Evolutionary conservation across 768 basidiomycete genomes (phyloP).

Genomic region (Boletus reticuloceps): DNA sequence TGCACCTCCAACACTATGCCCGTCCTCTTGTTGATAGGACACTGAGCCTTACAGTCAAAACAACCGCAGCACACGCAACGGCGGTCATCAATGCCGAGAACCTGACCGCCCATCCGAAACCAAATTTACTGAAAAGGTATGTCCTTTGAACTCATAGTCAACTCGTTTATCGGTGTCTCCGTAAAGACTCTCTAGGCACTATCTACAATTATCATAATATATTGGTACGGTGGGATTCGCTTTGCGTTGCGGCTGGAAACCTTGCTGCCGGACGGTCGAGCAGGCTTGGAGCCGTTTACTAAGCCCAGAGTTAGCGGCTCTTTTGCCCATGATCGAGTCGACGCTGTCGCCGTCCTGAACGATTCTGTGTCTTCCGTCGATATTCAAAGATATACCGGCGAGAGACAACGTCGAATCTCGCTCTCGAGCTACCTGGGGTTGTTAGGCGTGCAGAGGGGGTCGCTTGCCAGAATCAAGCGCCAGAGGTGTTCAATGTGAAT

Average conservation of each 20-base stretch:
- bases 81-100: conserved; percentile 52
- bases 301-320: too few relatives aligned
- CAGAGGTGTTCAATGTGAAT: conserved; percentile 53
- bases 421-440: conserved; percentile 34
- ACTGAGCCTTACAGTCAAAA: conserved; percentile 44
- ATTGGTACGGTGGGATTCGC: too few relatives aligned
- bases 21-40: conserved; percentile 15
- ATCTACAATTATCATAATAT: too few relatives aligned
- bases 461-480: conserved; percentile 15
- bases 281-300: too few relatives aligned
- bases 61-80: conserved; percentile 46
- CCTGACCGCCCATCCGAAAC: conserved; percentile 64
- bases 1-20: conserved; percentile 22
- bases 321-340: conserved; percentile 53
- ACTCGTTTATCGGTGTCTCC: too few relatives aligned
- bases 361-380: conserved; percentile 44
- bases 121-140: conserved; percentile 50
- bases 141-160: too few relatives aligned
- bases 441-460: conserved; percentile 34
- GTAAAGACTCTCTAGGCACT: too few relatives aligned
- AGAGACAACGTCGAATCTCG: conserved; percentile 38
- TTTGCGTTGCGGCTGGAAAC: too few relatives aligned
- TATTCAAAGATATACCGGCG: conserved; percentile 42
- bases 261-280: too few relatives aligned
- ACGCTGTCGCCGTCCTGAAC: conserved; percentile 28